Evolutionary conservation across 2,329 filamentous ascomycete genomes (phyloP), one percentile per base, ranked within the genome.

Genomic region (Fusarium chlamydosporum): DNA sequence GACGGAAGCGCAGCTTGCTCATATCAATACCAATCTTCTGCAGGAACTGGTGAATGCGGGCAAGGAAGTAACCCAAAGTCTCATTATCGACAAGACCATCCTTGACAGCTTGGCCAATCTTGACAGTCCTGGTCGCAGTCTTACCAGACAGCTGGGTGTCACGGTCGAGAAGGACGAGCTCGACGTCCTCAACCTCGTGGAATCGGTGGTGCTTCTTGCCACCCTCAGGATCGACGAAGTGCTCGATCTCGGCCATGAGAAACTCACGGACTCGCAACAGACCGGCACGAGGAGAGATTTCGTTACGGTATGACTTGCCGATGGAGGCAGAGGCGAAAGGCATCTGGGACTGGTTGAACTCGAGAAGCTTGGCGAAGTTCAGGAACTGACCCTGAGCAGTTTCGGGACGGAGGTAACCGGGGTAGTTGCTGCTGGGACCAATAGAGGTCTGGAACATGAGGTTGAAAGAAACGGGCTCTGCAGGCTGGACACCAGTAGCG

Each of bases 361-460:
- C 95, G 61, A 98, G 90, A 46, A 99, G 89, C 84, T 97, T 97
- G 74, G 91, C 89, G 80, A 99, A 99, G 82, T 97, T 97, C 71
- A 98, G 84, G 82, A 99, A 99, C 82, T 99, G 96, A 70, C 96
- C 96, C 85, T 99, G 96, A 6, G 96, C 96, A 31, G 96, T 99
- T 82, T 99, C 96, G 42, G 96, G 96, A 56, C 94, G 89, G 61
- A 97, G 85, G 79, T 93, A 97, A 56, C 93, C 94, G 47, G 92
- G 88, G 67, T 92, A 85, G 77, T 96, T 94, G 80, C 92, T 92
- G 83, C 92, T 96, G 58, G 95, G 94, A 66, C 96, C 96, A 77
- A 99, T 98, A 35, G 92, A 86, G 41, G 95, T 97, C 81, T 95
- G 91, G 86, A 98, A 99, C 96, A 99, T 99, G 76, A 99, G 89